Base-by-base conservation (phyloP, 1,284 basidiomycete species). In the Ceratobasidium papillatum region DNA sequence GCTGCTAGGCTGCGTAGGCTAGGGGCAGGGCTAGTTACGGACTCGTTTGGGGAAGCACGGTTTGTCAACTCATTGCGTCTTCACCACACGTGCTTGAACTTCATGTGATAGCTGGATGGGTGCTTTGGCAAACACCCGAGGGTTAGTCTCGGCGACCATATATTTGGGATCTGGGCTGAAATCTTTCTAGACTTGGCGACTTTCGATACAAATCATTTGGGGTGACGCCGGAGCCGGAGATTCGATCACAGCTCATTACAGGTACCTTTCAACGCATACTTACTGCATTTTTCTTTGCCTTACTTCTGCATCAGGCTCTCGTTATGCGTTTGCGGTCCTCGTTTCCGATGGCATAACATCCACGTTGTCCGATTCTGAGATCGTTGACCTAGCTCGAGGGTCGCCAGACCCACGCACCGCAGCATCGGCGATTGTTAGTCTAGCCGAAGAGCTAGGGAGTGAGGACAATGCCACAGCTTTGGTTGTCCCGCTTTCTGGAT, bases 1-100 rank as follows among this genome's bases (percentile, higher is more conserved):
- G 89, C 94, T 12, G 90, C 89, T 52, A 87, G 97, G 36, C 84
- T 99, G 64, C 89, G 96, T 56, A 88, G 92, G 74, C 93, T 96
- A 88, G 96, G 96, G 19, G 92, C 92, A 7, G 91, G 94, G 0
- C 84, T 98, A 34, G 93, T 98, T 59, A 94, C 94, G 3, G 97
- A 99, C 81, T 96, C 94, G 3, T 99, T 96, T 80, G 97, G 98
- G 41, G 97, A 99, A 85, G 90, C 91, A 52, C 86, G 95, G 91
- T 92, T 79, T 77, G 86, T 79, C 17, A 14, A 32, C n/a, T n/a
- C 36, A 19, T 9, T 11, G 14, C 22, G 14, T 34, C n/a, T 41
- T 38, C 45, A 27, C 22, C 11, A 22, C 38, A 12, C n/a, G 30
- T n/a, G 30, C 25, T 17, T 54, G 22, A 75, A 14, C 34, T 22